These are phyloP conservation scores for Annulohypoxylon moriforme DNA, from an alignment of 495 filamentous ascomycete genomes.

Conservation along the genomic window DNA sequence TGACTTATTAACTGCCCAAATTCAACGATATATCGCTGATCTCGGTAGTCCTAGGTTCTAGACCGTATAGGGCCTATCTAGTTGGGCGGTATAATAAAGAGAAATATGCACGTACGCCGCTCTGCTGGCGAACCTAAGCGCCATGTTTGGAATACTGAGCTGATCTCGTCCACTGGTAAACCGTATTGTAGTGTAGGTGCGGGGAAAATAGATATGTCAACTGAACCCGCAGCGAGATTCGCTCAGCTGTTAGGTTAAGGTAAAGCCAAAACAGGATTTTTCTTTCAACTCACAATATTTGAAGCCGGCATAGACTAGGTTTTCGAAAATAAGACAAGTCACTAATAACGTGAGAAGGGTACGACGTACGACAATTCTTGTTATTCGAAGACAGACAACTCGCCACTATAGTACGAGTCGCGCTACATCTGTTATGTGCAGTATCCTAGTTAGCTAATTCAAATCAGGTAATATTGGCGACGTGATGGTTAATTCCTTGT, in stretches of 20 bases:
- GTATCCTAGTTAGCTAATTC: background rate
- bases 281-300: slow-evolving; percentile 13
- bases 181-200: slow-evolving; percentile 23
- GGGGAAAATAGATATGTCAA: slow-evolving; percentile 31
- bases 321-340: slow-evolving; percentile 17
- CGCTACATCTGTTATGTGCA: slow-evolving; percentile 16
- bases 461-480: slow-evolving; percentile 21
- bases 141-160: slow-evolving; percentile 4
- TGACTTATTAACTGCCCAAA: slow-evolving; percentile 16
- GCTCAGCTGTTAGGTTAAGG: slow-evolving; percentile 35
- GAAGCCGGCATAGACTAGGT: slow-evolving; percentile 19
- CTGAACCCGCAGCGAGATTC: slow-evolving; percentile 23
- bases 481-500: background rate
- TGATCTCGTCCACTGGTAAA: slow-evolving; percentile 16
- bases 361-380: slow-evolving; percentile 9
- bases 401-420: slow-evolving; percentile 12
- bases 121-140: slow-evolving; percentile 13
- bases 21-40: background rate
- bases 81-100: background rate
- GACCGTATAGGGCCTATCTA: background rate
- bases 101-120: slow-evolving; percentile 11
- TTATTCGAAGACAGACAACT: slow-evolving; percentile 9
- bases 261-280: slow-evolving; percentile 37
- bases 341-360: slow-evolving; percentile 16
- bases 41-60: background rate